Percentiles rank a stretch among this genome's conserved stretches.
Evolutionary conservation across 2,329 filamentous ascomycete species (phyloP).

Genomic region (Uncinocarpus reesii): DNA sequence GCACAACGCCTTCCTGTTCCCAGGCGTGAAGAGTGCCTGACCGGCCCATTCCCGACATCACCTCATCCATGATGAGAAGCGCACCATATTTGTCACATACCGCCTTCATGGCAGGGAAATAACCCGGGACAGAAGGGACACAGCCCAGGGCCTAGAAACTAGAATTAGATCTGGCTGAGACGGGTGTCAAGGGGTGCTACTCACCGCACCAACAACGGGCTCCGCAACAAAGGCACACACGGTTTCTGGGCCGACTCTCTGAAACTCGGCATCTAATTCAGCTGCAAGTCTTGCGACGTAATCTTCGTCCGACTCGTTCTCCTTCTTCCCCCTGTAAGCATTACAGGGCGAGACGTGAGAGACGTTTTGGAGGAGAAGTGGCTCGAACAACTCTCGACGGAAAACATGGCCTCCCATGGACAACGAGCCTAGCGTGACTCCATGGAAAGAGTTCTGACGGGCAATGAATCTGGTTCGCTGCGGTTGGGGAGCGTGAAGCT

Average conservation of each 20-base stretch:
- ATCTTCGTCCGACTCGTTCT: conserved; percentile 45
- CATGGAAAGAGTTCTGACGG: conserved; percentile 58
- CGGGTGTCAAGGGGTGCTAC: conserved; percentile 20
- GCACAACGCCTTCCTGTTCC: conserved; percentile 48
- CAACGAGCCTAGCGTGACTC: conserved; percentile 58
- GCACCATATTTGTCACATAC: conserved; percentile 63
- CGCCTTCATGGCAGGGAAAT: conserved; percentile 56
- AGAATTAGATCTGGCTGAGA: not conserved
- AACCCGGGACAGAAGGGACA: conserved; percentile 55
- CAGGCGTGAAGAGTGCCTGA: conserved; percentile 50
- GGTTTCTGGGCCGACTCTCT: conserved; percentile 50
- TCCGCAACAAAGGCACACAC: conserved; percentile 66
- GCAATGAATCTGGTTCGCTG: conserved; percentile 53
- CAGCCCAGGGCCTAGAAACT: conserved; percentile 52
- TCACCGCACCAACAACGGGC: conserved; percentile 59
- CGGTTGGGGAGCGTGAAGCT: conserved; percentile 44
- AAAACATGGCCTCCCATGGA: conserved; percentile 52
- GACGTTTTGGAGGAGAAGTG: conserved; percentile 47
- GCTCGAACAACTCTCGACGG: conserved; percentile 52
- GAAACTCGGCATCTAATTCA: conserved; percentile 60
- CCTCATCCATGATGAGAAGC: conserved; percentile 67
- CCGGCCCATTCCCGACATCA: conserved; percentile 57
- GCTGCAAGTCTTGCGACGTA: conserved; percentile 53
- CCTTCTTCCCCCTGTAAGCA: conserved; percentile 48
- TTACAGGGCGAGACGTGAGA: conserved; percentile 58